These are phyloP conservation scores for Cryptococcus hybrid DNA, from an alignment of 1,284 basidiomycete species.

Conservation along the genomic window DNA sequence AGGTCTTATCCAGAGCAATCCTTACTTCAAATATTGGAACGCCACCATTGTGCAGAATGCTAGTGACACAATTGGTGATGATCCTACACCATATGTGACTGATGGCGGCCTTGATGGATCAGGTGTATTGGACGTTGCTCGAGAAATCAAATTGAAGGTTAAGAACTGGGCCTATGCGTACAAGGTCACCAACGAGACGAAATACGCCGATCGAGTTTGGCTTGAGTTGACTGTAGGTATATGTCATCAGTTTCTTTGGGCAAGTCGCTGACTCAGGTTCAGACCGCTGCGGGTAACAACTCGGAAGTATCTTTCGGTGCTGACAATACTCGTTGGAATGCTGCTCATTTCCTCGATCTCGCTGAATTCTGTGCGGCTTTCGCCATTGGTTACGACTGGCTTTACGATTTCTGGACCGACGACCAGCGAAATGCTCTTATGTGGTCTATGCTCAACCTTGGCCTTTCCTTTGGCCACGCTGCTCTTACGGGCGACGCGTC, in stretches of 20 bases:
- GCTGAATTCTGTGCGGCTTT: slow-evolving; percentile 86
- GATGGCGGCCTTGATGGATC: slow-evolving; percentile 70
- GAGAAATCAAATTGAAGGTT: slow-evolving; percentile 83
- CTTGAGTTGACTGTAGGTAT: slow-evolving; percentile 63
- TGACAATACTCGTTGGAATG: slow-evolving; percentile 66
- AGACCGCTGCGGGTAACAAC: slow-evolving; percentile 43
- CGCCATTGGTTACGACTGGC: slow-evolving; percentile 90
- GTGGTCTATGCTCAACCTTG: slow-evolving; percentile 73
- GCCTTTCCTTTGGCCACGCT: slow-evolving; percentile 63
- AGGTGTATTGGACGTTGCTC: slow-evolving; percentile 89
- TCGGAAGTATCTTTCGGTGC: slow-evolving; percentile 62
- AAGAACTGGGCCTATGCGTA: slow-evolving; percentile 93
- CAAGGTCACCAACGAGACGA: slow-evolving; percentile 83
- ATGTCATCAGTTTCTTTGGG: not conserved
- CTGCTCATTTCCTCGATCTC: slow-evolving; percentile 87
- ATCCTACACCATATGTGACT: slow-evolving; percentile 67
- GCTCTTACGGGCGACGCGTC: slow-evolving; percentile 52
- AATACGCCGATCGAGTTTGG: slow-evolving; percentile 78
- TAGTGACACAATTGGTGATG: slow-evolving; percentile 61
- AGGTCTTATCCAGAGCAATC: slow-evolving; percentile 73
- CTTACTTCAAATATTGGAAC: slow-evolving; percentile 89
- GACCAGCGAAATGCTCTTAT: slow-evolving; percentile 71
- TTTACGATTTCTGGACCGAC: slow-evolving; percentile 79
- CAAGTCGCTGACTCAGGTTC: not conserved
- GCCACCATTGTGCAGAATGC: slow-evolving; percentile 90